These are phyloP conservation scores for Globisporangium heterothallicum DNA, from an alignment of 352 stramenopile species.

Conservation along the genomic window DNA sequence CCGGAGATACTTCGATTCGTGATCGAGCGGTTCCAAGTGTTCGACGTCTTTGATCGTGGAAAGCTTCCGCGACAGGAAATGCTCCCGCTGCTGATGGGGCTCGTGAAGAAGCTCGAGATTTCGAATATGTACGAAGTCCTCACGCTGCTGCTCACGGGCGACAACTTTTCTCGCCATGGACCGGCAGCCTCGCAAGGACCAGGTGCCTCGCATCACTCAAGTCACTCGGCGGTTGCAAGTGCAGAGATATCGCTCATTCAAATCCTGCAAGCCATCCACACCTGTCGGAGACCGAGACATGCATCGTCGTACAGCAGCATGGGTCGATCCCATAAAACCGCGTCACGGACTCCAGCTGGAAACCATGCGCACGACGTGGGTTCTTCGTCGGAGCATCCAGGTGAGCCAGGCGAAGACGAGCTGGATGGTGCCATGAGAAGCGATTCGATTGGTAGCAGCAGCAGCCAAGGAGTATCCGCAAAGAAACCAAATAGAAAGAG, in stretches of 20 bases:
- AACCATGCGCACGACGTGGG: background rate
- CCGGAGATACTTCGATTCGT: slow-evolving; percentile 23
- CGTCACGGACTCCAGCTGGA: background rate
- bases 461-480: background rate
- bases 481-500: background rate
- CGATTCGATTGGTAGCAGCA: background rate
- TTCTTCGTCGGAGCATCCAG: background rate
- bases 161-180: background rate
- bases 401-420: background rate
- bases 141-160: slow-evolving; percentile 13
- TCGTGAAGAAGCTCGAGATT: slow-evolving; percentile 32
- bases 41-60: slow-evolving; percentile 38
- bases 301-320: background rate
- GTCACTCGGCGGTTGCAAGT: background rate
- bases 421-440: background rate
- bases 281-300: slow-evolving; percentile 4
- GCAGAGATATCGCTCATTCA: slow-evolving; percentile 8
- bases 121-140: slow-evolving; percentile 39
- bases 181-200: background rate
- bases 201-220: background rate
- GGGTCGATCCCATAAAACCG: background rate
- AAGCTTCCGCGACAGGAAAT: slow-evolving; percentile 30
- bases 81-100: slow-evolving; percentile 29
- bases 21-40: slow-evolving; percentile 32
- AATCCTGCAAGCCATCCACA: slow-evolving; percentile 3